These are phyloP conservation scores for Bolboschoenoplectus hybrid DNA, from an alignment of 202 grass and related monocot genomes.

Conservation along the genomic window DNA sequence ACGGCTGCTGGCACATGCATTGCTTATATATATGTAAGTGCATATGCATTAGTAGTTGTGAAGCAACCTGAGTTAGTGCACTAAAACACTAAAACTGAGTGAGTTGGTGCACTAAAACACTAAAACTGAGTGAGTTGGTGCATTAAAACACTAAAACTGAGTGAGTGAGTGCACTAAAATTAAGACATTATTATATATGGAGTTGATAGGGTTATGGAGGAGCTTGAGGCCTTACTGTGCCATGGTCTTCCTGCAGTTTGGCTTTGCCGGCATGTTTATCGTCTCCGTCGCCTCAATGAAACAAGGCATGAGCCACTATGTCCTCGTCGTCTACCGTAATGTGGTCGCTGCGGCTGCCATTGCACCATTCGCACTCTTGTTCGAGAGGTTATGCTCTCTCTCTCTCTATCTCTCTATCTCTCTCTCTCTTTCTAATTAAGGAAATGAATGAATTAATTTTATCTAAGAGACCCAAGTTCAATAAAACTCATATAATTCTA, in stretches of 20 bases:
- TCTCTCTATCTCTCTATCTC: not conserved
- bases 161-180: not conserved
- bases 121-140: too few relatives aligned
- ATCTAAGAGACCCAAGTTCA: too few relatives aligned
- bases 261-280: conserved; percentile 84
- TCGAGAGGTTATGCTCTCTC: conserved; percentile 52
- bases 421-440: not conserved
- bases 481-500: too few relatives aligned
- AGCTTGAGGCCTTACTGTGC: conserved; percentile 65
- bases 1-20: not conserved
- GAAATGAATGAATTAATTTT: too few relatives aligned
- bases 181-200: not conserved
- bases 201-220: conserved; percentile 45
- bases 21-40: conserved; percentile 30
- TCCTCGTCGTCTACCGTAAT: conserved; percentile 83
- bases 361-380: conserved; percentile 57
- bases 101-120: too few relatives aligned
- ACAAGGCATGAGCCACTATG: conserved; percentile 79
- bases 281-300: conserved; percentile 67
- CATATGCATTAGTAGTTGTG: not conserved
- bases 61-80: conserved; percentile 13
- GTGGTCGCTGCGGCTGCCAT: conserved; percentile 54
- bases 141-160: too few relatives aligned
- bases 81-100: not conserved
- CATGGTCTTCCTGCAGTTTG: conserved; percentile 77